phyloP scores from a whole-genome alignment of 768 basidiomycete species.

The Kondoa malvinella region DNA sequence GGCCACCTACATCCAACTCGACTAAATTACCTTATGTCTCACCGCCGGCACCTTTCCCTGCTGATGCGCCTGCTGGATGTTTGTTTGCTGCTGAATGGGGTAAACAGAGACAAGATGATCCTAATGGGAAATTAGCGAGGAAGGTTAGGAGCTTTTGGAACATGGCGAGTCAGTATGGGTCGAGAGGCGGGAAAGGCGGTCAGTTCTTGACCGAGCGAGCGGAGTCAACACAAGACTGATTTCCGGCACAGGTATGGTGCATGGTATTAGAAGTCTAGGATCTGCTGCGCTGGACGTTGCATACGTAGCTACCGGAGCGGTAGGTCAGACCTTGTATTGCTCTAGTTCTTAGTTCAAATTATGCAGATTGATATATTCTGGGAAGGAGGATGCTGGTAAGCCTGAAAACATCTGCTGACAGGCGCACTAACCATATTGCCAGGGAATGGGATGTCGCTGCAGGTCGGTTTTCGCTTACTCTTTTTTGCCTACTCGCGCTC shows the following conservation, averaged over 20 bases:
- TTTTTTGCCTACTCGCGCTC: background rate
- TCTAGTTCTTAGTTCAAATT: no score
- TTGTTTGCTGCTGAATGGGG: background rate
- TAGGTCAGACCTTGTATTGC: no score
- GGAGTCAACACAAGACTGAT: no score
- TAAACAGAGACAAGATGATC: background rate
- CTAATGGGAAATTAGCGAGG: background rate
- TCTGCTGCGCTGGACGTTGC: background rate
- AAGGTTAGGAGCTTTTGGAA: background rate
- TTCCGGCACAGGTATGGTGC: background rate
- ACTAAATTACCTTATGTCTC: background rate
- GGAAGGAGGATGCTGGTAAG: background rate
- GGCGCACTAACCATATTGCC: background rate
- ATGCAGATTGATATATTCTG: background rate
- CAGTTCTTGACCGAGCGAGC: no score
- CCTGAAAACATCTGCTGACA: background rate
- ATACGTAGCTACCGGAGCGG: background rate
- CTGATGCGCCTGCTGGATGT: background rate
- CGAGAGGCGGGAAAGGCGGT: background rate
- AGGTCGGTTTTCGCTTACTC: background rate
- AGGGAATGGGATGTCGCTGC: background rate
- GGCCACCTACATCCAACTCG: background rate
- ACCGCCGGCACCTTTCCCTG: background rate
- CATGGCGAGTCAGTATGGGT: background rate
- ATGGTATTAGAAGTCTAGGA: background rate